Base-by-base conservation (phyloP, 2,329 filamentous ascomycete species). In the Talaromyces verruculosus region DNA sequence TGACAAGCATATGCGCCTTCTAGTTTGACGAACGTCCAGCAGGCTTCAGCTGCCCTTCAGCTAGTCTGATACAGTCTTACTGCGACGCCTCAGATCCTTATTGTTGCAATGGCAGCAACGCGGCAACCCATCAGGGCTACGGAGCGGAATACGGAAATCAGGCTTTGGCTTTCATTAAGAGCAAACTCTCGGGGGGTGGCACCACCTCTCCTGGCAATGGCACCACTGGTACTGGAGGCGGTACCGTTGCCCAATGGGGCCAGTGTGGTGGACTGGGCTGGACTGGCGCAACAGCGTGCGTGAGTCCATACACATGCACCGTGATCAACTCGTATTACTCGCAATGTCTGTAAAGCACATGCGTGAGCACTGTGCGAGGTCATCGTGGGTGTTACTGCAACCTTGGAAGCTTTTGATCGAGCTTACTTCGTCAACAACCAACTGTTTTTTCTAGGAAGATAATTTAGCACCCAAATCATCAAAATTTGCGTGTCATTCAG, bases 51-150 rank as follows among this genome's bases (percentile, higher is more conserved):
- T 89, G 87, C 77, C 81, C 82, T 1, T 83, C 85, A 10, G 80
- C 80, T 41, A 81, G 76, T 72, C 87, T 85, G 71, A 85, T 89
- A 70, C 79, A 88, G 77, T 87, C 85, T 4, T 90, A 89, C 80
- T 90, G 88, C 74, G 88, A 90, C 70, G 78, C 83, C 4, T 72
- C 84, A 3, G 88, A 90, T 68, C 87, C 87, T 0, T 89, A 88
- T 78, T 90, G 88, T 82, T 90, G 87, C 76, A 87, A 84, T 49
- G 88, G 88, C 59, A 87, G 83, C 70, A 81, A 89, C 67, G 80
- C 82, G 30, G 83, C 84, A 70, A 81, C 84, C 6, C 88, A 89
- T 74, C 84, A 88, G 73, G 83, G 86, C 60, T 90, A 90, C 67
- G 87, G 84, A 1, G 77, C 73, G 67, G 85, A 85, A 70, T 90